A percentile compares a stretch with the other conserved stretches of the same genome.
phyloP scores from a whole-genome alignment of 345 rosid species.

The Citrus inodora region DNA sequence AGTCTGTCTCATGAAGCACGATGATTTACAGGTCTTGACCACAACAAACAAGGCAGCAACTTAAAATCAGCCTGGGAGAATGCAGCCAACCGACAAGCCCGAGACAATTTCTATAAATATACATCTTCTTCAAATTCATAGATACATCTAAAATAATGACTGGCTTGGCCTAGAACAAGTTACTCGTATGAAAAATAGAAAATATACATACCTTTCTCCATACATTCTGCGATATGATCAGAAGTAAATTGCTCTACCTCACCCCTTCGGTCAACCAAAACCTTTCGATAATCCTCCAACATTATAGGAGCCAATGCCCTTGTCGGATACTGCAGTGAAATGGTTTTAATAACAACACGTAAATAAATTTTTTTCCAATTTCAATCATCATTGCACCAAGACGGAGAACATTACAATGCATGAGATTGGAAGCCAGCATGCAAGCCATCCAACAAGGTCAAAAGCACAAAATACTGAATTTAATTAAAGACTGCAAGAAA shows the following conservation, averaged over 20 bases:
- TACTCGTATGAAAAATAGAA: not conserved
- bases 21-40: not conserved
- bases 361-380: not conserved
- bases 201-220: constrained; percentile 62
- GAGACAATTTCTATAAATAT: not conserved
- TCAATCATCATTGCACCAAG: not conserved
- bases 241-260: constrained; percentile 84
- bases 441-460: not conserved
- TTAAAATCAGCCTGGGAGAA: not conserved
- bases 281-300: constrained; percentile 88
- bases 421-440: not conserved
- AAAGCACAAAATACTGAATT: not conserved
- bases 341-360: not conserved
- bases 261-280: constrained; percentile 89
- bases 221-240: constrained; percentile 66
- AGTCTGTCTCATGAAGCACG: not conserved
- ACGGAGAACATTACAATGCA: not conserved
- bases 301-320: constrained; percentile 90
- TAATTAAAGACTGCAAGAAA: not conserved
- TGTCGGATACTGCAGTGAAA: constrained; percentile 69
- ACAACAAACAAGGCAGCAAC: not conserved
- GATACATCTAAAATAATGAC: too few species aligned
- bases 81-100: not conserved
- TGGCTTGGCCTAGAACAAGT: not conserved
- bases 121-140: not conserved